Evolutionary conservation across 2,329 filamentous ascomycete species (phyloP), one percentile per base, ranked within the genome.

Genomic region (Monosporascus cannonballus): DNA sequence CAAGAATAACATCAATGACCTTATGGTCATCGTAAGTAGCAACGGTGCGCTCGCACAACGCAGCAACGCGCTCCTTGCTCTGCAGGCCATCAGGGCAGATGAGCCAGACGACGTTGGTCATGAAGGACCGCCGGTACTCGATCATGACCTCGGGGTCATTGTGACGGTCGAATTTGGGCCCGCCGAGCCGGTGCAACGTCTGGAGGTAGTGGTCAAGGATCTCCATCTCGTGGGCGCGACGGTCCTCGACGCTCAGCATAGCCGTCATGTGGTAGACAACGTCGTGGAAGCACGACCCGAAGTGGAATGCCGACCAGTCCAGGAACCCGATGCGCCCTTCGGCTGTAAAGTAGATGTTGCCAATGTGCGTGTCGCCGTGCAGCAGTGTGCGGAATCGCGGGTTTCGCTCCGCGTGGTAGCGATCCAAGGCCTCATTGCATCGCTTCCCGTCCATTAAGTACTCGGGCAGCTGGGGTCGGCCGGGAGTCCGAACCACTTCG

Each of bases 341-440:
- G 3, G 63, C 55, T 1, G 68, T 68, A 46, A 75, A 68, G 59
- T 71, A 75, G n/a, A 70, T 65, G 56, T 76, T 76, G 30, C 72
- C 72, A 14, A 73, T 64, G 53, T 75, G 73, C 11, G 72, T 66
- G 49, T 76, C 73, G 11, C 72, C 73, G 50, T 76, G 73, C 14
- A 74, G 55, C 3, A 75, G 58, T n/a, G 67, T 72, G 15, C 68
- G 65, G 53, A 74, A 73, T 6, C 63, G 58, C 0, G 69, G 69
- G 55, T 71, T 73, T 17, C 69, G 67, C 53, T 62, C 58, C 4
- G 63, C 63, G 51, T 65, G 72, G 57, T 71, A 69, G n/a, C 63
- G 64, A 36, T 70, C 66, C 49, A 73, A 54, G 4, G 69, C 71
- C 53, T 64, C 59, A 45, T 68, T 68, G 24, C 66, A 62, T 2